Evolutionary conservation across 2,329 filamentous ascomycete genomes (phyloP).

Genomic region (Emergomyces pasteurianus): DNA sequence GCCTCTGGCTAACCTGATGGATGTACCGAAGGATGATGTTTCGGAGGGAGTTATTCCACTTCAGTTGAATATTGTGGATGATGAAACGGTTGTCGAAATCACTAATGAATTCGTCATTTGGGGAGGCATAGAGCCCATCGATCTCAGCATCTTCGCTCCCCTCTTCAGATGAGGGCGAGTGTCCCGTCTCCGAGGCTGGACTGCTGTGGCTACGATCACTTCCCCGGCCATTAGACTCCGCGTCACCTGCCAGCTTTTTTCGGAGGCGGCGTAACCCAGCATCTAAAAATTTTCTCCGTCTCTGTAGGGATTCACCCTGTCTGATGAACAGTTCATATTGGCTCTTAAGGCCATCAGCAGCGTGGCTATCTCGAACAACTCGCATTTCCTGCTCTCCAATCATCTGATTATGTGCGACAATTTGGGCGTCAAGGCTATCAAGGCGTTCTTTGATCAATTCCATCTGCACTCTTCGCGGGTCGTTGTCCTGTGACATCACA

Average conservation of each 20-base stretch:
- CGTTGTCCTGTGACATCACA: slow-evolving; percentile 83
- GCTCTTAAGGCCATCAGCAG: slow-evolving; percentile 31
- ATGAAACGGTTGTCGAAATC: slow-evolving; percentile 98
- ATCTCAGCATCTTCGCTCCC: slow-evolving; percentile 43
- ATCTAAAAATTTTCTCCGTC: slow-evolving; percentile 48
- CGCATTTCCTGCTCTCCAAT: slow-evolving; percentile 64
- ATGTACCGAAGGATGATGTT: slow-evolving; percentile 97
- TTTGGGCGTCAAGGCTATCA: slow-evolving; percentile 64
- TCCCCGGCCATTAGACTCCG: slow-evolving; percentile 37
- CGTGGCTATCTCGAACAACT: slow-evolving; percentile 42
- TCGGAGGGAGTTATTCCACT: slow-evolving; percentile 93
- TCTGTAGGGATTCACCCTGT: slow-evolving; percentile 45
- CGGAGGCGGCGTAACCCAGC: slow-evolving; percentile 47
- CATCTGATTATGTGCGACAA: slow-evolving; percentile 58
- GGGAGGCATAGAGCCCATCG: slow-evolving; percentile 52
- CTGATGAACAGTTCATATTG: slow-evolving; percentile 41
- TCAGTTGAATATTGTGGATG: slow-evolving; percentile 91
- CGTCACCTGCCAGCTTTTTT: slow-evolving; percentile 32
- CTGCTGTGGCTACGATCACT: slow-evolving; percentile 17
- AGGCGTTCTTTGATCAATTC: slow-evolving; percentile 74
- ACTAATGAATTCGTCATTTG: slow-evolving; percentile 70
- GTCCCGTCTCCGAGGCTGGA: slow-evolving; percentile 10
- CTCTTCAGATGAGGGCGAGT: slow-evolving; percentile 35
- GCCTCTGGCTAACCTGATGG: slow-evolving; percentile 89
- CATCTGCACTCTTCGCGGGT: slow-evolving; percentile 78